A percentile compares a stretch with the other conserved stretches of the same genome.
Conservation (phyloP, 768 basidiomycete species). For the Gyrodon lividus region DNA sequence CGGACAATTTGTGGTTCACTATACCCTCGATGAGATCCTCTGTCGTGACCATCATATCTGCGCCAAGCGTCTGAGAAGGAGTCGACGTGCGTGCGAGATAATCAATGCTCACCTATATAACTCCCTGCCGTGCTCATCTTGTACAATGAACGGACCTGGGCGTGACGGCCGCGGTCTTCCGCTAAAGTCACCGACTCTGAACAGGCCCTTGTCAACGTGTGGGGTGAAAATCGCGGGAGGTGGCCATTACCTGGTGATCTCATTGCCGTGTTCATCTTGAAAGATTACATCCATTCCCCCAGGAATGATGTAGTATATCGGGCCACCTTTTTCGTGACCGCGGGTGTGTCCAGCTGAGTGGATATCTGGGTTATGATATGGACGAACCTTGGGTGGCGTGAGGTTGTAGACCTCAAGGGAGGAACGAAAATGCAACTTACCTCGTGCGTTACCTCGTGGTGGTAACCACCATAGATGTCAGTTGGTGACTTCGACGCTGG, state of each 20-base stretch:
- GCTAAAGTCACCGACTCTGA: slow-evolving; percentile 54
- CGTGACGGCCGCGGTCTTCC: slow-evolving; percentile 26
- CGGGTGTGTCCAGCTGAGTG: slow-evolving; percentile 23
- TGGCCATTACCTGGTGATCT: slow-evolving; percentile 53
- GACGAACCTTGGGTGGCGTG: slow-evolving; percentile 21
- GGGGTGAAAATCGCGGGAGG: background rate
- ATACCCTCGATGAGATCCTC: slow-evolving; percentile 22
- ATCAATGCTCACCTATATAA: slow-evolving; percentile 47
- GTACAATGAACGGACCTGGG: slow-evolving; percentile 50
- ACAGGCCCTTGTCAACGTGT: background rate
- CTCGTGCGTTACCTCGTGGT: slow-evolving; percentile 19
- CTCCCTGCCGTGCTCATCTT: slow-evolving; percentile 58
- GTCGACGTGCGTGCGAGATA: background rate
- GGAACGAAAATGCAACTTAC: slow-evolving; percentile 3
- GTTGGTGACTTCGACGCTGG: slow-evolving; percentile 27
- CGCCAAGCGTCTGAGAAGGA: slow-evolving; percentile 1
- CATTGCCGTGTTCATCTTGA: slow-evolving; percentile 61
- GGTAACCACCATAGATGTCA: slow-evolving; percentile 27
- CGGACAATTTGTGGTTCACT: slow-evolving; percentile 27
- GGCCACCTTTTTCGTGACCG: slow-evolving; percentile 21
- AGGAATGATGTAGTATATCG: slow-evolving; percentile 64
- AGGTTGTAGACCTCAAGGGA: background rate
- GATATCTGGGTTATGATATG: slow-evolving; percentile 23
- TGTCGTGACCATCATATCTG: slow-evolving; percentile 29
- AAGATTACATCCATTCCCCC: slow-evolving; percentile 65